Evolutionary conservation across 2,329 filamentous ascomycete genomes (phyloP).

Genomic region (Esteya vermicola): DNA sequence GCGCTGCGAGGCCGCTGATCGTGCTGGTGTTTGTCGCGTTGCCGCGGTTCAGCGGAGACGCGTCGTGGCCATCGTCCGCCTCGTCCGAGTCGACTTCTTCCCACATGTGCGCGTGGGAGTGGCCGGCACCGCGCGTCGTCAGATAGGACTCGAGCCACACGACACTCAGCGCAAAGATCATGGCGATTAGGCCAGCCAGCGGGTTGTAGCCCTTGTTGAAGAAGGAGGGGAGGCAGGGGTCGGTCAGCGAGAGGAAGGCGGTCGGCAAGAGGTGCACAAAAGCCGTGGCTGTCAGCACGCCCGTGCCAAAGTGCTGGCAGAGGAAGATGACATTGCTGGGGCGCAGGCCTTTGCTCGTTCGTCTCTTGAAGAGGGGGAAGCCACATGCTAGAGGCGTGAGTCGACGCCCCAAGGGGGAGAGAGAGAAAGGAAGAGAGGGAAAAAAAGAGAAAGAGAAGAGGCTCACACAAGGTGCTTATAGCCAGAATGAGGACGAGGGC

Average conservation of each 20-base stretch:
- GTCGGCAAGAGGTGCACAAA: constrained; percentile 66
- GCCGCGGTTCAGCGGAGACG: too few species aligned
- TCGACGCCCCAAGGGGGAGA: background rate
- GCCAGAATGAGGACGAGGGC: constrained; percentile 52
- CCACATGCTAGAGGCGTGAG: constrained; percentile 39
- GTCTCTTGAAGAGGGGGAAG: constrained; percentile 50
- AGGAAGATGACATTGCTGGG: constrained; percentile 49
- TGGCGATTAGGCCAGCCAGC: constrained; percentile 68
- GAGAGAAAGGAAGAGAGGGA: background rate
- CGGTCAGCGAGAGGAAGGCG: constrained; percentile 51
- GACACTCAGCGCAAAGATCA: constrained; percentile 69
- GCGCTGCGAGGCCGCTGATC: constrained; percentile 22
- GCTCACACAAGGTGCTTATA: constrained; percentile 26
- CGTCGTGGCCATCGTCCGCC: constrained; percentile 3
- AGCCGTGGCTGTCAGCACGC: constrained; percentile 73
- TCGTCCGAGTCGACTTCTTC: constrained; percentile 29
- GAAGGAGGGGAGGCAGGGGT: constrained; percentile 60
- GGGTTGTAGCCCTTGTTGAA: constrained; percentile 70
- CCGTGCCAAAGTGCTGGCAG: constrained; percentile 65
- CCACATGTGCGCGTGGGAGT: constrained; percentile 44
- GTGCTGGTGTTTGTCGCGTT: too few species aligned
- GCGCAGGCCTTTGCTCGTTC: constrained; percentile 39
- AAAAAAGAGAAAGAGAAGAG: background rate
- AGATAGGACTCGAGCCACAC: constrained; percentile 83
- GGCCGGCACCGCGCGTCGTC: constrained; percentile 52